Conservation (phyloP, 2,329 filamentous ascomycete species). For the Byssoonygena ceratinophila region DNA sequence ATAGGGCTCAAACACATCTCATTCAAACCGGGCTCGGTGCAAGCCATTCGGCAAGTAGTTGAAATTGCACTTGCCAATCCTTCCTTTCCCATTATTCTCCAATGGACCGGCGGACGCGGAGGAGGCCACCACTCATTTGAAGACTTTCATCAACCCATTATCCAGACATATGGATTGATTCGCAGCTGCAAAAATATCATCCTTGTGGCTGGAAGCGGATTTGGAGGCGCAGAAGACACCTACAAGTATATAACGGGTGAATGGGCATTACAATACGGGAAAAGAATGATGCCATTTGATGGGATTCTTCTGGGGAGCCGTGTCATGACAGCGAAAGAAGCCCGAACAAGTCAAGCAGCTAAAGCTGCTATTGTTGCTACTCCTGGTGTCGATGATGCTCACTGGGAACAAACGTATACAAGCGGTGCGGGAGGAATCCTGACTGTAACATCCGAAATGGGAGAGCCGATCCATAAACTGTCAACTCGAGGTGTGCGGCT, state of each 20-base stretch:
- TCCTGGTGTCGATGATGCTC: slow-evolving; percentile 63
- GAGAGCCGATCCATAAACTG: slow-evolving; percentile 97
- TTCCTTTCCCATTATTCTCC: slow-evolving; percentile 78
- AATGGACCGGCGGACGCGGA: slow-evolving; percentile 91
- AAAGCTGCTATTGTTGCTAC: slow-evolving; percentile 87
- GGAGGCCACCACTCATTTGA: slow-evolving; percentile 92
- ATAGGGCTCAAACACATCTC: slow-evolving; percentile 84
- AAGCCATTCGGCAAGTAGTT: slow-evolving; percentile 78
- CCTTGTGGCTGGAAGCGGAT: slow-evolving; percentile 79
- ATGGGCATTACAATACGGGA: slow-evolving; percentile 51
- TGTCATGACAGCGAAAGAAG: slow-evolving; percentile 91
- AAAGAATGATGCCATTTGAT: slow-evolving; percentile 85
- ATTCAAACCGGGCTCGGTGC: slow-evolving; percentile 84
- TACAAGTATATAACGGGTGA: slow-evolving; percentile 68
- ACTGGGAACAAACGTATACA: slow-evolving; percentile 93
- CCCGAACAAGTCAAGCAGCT: slow-evolving; percentile 72
- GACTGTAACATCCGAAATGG: slow-evolving; percentile 96
- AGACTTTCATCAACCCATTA: slow-evolving; percentile 83
- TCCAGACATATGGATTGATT: slow-evolving; percentile 84
- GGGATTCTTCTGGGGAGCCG: slow-evolving; percentile 83
- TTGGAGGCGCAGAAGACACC: slow-evolving; percentile 78
- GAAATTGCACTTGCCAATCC: slow-evolving; percentile 92
- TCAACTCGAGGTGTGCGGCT: slow-evolving; percentile 90
- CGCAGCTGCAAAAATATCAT: slow-evolving; percentile 78
- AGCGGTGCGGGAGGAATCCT: slow-evolving; percentile 84